Evolutionary conservation across 331 rosid genomes (phyloP).

Genomic region (Stylosanthes scabra): DNA sequence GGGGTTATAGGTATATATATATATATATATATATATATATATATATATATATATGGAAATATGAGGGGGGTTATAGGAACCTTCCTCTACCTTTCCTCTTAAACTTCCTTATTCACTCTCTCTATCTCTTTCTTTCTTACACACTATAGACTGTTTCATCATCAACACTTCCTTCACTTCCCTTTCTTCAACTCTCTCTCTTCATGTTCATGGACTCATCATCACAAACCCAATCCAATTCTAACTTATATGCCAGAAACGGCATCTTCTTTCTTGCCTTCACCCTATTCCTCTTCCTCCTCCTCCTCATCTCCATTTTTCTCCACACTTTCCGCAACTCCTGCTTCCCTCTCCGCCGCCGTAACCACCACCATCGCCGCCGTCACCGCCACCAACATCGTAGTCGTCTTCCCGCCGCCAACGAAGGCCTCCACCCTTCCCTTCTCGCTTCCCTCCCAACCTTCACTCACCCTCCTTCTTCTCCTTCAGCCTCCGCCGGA

Average conservation of each 20-base stretch:
- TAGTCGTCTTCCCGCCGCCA: not conserved
- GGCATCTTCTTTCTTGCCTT: conserved; percentile 55
- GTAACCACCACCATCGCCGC: too few relatives aligned
- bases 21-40: too few relatives aligned
- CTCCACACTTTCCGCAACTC: conserved; percentile 43
- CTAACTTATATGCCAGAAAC: conserved; percentile 40
- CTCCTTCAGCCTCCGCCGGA: not conserved
- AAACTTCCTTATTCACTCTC: not conserved
- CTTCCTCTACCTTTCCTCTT: conserved; percentile 21
- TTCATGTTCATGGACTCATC: conserved; percentile 6
- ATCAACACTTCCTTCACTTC: too few relatives aligned
- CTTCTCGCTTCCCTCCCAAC: conserved; percentile 39
- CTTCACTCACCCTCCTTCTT: conserved; percentile 25
- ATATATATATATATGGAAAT: too few relatives aligned
- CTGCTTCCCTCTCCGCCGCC: not conserved
- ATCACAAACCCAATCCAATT: conserved; percentile 17
- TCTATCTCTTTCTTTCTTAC: not conserved
- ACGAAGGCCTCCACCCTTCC: conserved; percentile 36
- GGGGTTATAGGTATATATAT: too few relatives aligned
- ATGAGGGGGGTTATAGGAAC: conserved; percentile 12
- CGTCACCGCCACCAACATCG: too few relatives aligned
- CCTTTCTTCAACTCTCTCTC: too few relatives aligned
- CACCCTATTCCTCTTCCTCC: conserved; percentile 43
- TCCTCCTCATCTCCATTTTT: conserved; percentile 27
- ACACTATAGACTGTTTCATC: too few relatives aligned